These are phyloP conservation scores for Blastobotrys persicus DNA, from an alignment of 1,139 yeast species.

Conservation along the genomic window DNA sequence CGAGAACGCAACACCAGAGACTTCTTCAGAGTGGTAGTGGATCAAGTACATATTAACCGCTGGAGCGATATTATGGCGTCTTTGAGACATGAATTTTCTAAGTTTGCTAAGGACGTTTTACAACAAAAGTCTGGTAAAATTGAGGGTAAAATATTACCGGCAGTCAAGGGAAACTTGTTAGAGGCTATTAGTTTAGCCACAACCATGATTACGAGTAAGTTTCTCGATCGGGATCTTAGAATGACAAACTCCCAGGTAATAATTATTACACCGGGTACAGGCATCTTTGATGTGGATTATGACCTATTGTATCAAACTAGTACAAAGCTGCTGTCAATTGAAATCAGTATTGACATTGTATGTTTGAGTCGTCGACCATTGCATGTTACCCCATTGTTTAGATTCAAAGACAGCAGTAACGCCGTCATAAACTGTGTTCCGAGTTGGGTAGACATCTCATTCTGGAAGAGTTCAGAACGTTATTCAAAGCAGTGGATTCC, in stretches of 20 bases:
- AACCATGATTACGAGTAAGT: conserved; percentile 73
- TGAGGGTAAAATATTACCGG: conserved; percentile 57
- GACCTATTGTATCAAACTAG: conserved; percentile 73
- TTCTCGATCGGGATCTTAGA: conserved; percentile 78
- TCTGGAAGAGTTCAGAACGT: conserved; percentile 56
- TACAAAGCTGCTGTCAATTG: conserved; percentile 68
- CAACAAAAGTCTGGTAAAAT: conserved; percentile 40
- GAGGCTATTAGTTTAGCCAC: conserved; percentile 87
- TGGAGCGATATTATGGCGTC: conserved; percentile 95
- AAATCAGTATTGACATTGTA: conserved; percentile 82
- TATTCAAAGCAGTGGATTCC: conserved; percentile 77
- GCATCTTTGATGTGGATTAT: conserved; percentile 87
- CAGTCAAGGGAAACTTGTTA: conserved; percentile 83
- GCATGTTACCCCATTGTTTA: conserved; percentile 84
- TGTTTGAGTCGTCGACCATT: conserved; percentile 89
- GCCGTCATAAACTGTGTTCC: conserved; percentile 77
- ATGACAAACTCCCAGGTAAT: conserved; percentile 86
- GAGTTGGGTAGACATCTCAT: conserved; percentile 91
- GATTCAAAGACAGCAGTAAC: conserved; percentile 50
- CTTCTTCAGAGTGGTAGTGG: conserved; percentile 90
- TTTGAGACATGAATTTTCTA: conserved; percentile 78
- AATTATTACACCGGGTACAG: conserved; percentile 88
- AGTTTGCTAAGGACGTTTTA: conserved; percentile 72
- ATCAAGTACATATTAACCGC: conserved; percentile 75
- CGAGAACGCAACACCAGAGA: conserved; percentile 67